These are phyloP conservation scores for Gastrodia elata DNA, from an alignment of 106 monocot species.

Conservation along the genomic window DNA sequence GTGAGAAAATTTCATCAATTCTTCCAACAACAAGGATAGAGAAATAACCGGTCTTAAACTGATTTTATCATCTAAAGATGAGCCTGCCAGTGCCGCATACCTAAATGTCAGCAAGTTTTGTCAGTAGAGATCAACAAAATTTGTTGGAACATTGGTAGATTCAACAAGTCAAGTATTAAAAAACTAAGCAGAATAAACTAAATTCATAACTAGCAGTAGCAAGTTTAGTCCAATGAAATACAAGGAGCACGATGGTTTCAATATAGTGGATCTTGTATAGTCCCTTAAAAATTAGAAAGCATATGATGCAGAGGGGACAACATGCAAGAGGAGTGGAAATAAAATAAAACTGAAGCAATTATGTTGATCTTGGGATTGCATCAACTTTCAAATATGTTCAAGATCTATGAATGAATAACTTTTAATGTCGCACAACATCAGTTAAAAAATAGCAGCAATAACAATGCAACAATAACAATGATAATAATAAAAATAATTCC, in stretches of 20 bases:
- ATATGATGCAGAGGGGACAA: neutral
- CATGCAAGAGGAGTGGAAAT: neutral
- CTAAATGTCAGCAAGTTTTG: constrained; percentile 28
- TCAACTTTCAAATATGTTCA: too few species aligned
- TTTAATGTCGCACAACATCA: too few species aligned
- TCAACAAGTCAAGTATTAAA: neutral
- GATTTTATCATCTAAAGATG: constrained; percentile 57
- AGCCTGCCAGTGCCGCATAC: constrained; percentile 77
- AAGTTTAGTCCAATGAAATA: neutral
- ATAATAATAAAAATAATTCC: too few species aligned
- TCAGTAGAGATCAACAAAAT: constrained; percentile 11
- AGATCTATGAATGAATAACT: too few species aligned
- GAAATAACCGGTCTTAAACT: constrained; percentile 67
- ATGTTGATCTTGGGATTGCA: neutral
- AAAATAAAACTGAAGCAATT: neutral
- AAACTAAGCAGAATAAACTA: neutral
- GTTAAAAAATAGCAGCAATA: too few species aligned
- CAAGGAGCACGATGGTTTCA: neutral
- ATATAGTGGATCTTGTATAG: neutral
- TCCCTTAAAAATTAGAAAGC: neutral
- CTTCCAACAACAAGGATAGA: neutral
- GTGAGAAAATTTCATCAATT: neutral
- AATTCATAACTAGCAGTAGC: neutral
- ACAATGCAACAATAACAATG: too few species aligned
- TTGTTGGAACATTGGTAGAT: neutral